phyloP scores from a whole-genome alignment of 2,329 filamentous ascomycete species.

The Fonsecaea monophora region DNA sequence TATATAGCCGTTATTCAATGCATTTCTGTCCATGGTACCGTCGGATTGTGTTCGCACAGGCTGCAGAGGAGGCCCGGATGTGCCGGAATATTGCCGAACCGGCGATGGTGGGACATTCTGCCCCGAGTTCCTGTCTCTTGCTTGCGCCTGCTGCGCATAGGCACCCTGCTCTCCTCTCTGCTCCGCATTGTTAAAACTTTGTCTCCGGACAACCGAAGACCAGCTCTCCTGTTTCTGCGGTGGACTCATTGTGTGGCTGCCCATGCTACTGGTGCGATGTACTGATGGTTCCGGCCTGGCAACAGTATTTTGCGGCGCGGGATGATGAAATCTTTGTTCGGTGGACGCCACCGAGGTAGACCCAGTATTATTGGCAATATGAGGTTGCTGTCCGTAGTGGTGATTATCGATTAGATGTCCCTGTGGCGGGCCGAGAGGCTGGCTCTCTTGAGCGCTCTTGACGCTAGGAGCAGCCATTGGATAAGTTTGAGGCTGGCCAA shows the following conservation, averaged over 20 bases:
- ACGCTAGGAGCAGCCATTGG: constrained; percentile 46
- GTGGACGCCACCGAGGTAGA: constrained; percentile 32
- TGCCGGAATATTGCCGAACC: constrained; percentile 34
- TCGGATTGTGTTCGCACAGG: constrained; percentile 34
- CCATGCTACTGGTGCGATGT: constrained; percentile 42
- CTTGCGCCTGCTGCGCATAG: constrained; percentile 22
- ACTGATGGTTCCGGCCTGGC: constrained; percentile 40
- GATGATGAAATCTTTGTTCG: constrained; percentile 42
- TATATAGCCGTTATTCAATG: constrained; percentile 29
- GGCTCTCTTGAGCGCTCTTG: constrained; percentile 24
- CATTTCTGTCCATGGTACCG: constrained; percentile 21
- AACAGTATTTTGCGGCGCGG: constrained; percentile 41
- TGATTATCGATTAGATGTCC: constrained; percentile 12
- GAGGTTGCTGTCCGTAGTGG: constrained; percentile 24
- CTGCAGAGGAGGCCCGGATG: constrained; percentile 32
- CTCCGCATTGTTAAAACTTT: constrained; percentile 38
- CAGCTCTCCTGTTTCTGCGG: constrained; percentile 43
- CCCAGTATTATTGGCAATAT: constrained; percentile 22
- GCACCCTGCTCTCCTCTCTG: constrained; percentile 13
- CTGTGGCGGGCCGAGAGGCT: not conserved
- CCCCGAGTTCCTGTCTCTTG: constrained; percentile 19
- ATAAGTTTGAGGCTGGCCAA: constrained; percentile 39
- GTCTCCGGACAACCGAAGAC: constrained; percentile 40
- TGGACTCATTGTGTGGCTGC: constrained; percentile 44
- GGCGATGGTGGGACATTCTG: constrained; percentile 33